Conservation (phyloP, 805 yeast species). For the Starmerella lactis-condensi region DNA sequence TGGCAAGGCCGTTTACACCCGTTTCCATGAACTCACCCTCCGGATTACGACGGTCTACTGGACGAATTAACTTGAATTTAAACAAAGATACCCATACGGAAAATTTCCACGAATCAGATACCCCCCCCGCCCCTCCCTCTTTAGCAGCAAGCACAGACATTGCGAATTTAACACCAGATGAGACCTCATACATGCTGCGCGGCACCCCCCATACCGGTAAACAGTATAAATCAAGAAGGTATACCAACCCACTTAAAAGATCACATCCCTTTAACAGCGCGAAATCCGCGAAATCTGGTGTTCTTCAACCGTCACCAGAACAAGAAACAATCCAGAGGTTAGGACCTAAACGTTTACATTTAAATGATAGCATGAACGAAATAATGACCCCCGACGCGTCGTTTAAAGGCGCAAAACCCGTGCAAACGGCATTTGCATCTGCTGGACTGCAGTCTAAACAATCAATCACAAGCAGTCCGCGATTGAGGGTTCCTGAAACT, state of each 20-base stretch:
- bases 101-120: background rate
- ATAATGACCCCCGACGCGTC: conserved; percentile 35
- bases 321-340: background rate
- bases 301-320: background rate
- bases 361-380: conserved; percentile 5
- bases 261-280: conserved; percentile 16
- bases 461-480: conserved; percentile 23
- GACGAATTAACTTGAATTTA: conserved; percentile 26
- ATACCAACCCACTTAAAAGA: conserved; percentile 14
- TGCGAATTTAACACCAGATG: conserved; percentile 1
- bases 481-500: conserved; percentile 32
- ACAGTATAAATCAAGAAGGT: background rate
- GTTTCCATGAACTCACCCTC: background rate
- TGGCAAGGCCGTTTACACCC: background rate
- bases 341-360: conserved; percentile 2
- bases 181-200: conserved; percentile 2
- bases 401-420: conserved; percentile 51
- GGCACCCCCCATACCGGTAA: too few species aligned
- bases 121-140: too few species aligned
- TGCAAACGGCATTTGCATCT: conserved; percentile 67
- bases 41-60: conserved; percentile 24
- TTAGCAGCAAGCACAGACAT: too few species aligned
- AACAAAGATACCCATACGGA: conserved; percentile 14
- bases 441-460: conserved; percentile 53
- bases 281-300: conserved; percentile 6